Percentiles rank a stretch among this genome's conserved stretches.
phyloP scores from a whole-genome alignment of 228 moss, liverwort and hornwort genomes.

The Sphagnum fallax region DNA sequence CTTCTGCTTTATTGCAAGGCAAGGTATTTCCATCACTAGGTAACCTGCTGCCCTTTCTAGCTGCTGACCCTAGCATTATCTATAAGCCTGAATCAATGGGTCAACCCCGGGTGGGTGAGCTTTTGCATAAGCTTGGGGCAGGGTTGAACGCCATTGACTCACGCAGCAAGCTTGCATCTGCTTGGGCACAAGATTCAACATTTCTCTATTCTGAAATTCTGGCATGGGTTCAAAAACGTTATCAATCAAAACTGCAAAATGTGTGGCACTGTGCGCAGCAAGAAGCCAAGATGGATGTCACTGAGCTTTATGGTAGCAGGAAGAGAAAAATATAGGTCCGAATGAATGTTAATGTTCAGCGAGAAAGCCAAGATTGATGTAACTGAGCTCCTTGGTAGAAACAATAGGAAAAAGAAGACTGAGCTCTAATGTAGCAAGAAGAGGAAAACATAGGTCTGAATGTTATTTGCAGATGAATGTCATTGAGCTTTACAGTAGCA shows the following conservation, averaged over 20 bases:
- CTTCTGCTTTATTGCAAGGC: conserved; percentile 68
- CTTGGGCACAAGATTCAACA: conserved; percentile 42
- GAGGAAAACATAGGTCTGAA: conserved; percentile 12
- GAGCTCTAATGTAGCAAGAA: conserved; percentile 14
- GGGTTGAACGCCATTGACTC: conserved; percentile 36
- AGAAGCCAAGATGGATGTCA: conserved; percentile 33
- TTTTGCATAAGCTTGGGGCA: conserved; percentile 52
- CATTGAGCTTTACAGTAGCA: conserved; percentile 2
- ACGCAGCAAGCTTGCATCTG: conserved; percentile 40
- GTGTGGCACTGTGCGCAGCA: conserved; percentile 42
- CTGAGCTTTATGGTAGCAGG: conserved; percentile 17
- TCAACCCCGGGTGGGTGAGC: conserved; percentile 78
- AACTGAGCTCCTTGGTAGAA: conserved; percentile 4
- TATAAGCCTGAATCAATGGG: conserved; percentile 75
- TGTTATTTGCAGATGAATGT: conserved; percentile 2
- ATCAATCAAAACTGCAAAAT: conserved; percentile 35
- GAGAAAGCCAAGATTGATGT: conserved; percentile 32
- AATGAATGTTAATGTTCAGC: too few species aligned
- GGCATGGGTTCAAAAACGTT: conserved; percentile 69
- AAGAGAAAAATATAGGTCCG: conserved; percentile 17
- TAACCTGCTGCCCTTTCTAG: conserved; percentile 34
- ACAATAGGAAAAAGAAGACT: too few species aligned
- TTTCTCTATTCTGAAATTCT: conserved; percentile 73
- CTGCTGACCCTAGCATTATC: conserved; percentile 69
- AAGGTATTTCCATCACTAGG: conserved; percentile 63